Percentiles rank a stretch among this genome's conserved stretches.
Conservation (phyloP, 2,329 filamentous ascomycete genomes). For the Emergomyces orientalis region DNA sequence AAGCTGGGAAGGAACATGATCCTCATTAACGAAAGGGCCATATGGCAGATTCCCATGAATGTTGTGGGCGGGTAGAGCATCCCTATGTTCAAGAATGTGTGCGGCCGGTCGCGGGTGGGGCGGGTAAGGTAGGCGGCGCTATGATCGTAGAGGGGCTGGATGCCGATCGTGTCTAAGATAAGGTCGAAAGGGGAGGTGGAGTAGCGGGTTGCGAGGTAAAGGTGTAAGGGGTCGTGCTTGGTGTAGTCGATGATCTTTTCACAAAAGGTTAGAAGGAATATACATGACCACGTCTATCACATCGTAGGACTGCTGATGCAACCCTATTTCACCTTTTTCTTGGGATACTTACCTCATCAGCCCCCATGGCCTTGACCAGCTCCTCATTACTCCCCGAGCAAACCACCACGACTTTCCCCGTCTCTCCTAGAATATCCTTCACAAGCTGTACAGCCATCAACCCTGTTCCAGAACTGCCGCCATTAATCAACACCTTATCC, state of each 20-base stretch:
- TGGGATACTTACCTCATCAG: not conserved
- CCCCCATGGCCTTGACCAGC: not conserved
- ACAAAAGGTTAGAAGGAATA: not conserved
- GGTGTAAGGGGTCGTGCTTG: not conserved
- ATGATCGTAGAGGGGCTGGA: slow-evolving; percentile 1
- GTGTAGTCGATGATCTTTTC: slow-evolving; percentile 4
- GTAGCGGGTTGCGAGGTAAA: not conserved
- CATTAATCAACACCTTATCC: slow-evolving; percentile 1
- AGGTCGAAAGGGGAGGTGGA: not conserved
- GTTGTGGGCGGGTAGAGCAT: not conserved
- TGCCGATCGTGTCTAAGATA: not conserved
- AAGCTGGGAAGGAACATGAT: not conserved
- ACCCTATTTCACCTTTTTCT: not conserved
- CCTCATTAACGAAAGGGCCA: not conserved
- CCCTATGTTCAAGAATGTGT: not conserved
- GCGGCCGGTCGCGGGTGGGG: not conserved
- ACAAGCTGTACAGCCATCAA: not conserved
- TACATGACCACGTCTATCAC: not conserved
- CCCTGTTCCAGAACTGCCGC: not conserved
- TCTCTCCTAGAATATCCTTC: not conserved
- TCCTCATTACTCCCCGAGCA: not conserved
- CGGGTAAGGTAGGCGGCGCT: not conserved
- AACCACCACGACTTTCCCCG: not conserved
- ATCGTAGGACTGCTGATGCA: not conserved
- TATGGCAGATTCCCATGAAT: not conserved